phyloP scores from a whole-genome alignment of 306 rosid genomes.

The Urtica urens region DNA sequence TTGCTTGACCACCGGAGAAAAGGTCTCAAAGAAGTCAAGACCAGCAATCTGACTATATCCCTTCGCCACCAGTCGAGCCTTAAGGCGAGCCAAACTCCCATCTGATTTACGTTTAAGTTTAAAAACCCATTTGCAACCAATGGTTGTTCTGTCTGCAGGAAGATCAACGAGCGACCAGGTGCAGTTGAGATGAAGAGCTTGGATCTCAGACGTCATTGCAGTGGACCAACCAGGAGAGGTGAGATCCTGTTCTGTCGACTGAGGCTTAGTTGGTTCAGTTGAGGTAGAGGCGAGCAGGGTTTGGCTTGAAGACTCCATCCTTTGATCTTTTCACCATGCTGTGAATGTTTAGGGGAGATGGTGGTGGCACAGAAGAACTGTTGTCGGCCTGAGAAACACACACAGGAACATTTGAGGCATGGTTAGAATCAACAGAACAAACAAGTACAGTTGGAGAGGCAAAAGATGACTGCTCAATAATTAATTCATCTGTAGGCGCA shows the following conservation, averaged over 20 bases:
- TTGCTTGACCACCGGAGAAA: no score
- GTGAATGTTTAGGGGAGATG: neutral
- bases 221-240: neutral
- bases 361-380: neutral
- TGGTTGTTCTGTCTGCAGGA: no score
- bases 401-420: no score
- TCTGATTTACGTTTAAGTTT: no score
- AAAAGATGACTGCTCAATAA: neutral
- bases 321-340: neutral
- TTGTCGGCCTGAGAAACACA: neutral
- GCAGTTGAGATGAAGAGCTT: neutral
- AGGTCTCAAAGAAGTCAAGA: no score
- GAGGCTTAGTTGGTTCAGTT: neutral
- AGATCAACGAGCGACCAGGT: neutral
- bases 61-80: no score
- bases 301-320: neutral
- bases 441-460: neutral
- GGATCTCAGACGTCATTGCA: neutral
- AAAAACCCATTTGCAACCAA: no score
- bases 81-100: no score
- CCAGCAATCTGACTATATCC: no score
- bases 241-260: neutral
- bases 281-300: neutral
- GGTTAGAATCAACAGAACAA: neutral
- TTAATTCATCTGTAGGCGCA: neutral